Percentiles rank a stretch among this genome's conserved stretches.
Conservation (phyloP, 2,329 filamentous ascomycete species). For the Apiospora koreana region DNA sequence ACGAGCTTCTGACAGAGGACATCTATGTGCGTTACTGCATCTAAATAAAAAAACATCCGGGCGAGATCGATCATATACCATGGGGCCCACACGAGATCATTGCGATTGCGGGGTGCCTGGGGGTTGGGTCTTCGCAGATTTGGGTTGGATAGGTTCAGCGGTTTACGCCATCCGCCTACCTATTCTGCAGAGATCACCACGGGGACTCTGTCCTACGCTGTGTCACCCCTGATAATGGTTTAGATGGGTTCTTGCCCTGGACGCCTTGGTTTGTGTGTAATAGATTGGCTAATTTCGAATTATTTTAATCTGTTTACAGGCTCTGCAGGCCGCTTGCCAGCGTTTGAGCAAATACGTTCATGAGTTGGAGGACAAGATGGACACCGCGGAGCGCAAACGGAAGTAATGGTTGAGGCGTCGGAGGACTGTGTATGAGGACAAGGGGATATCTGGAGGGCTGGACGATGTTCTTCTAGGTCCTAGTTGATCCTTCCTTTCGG, state of each 20-base stretch:
- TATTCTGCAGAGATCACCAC: background rate
- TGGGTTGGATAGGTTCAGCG: background rate
- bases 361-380: slow-evolving; percentile 78
- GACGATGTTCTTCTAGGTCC: background rate
- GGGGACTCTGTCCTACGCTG: background rate
- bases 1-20: slow-evolving; percentile 91
- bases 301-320: slow-evolving; percentile 47
- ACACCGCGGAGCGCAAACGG: slow-evolving; percentile 64
- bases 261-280: background rate
- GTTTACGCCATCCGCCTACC: background rate
- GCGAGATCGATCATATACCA: slow-evolving; percentile 20
- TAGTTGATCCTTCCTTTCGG: background rate
- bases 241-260: background rate
- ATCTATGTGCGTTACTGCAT: slow-evolving; percentile 77
- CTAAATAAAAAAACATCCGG: slow-evolving; percentile 29
- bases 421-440: background rate
- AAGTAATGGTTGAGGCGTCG: slow-evolving; percentile 45
- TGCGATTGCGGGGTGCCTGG: slow-evolving; percentile 12
- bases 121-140: slow-evolving; percentile 8
- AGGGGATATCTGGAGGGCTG: background rate
- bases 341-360: slow-evolving; percentile 83
- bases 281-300: background rate
- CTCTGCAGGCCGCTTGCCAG: slow-evolving; percentile 84
- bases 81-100: slow-evolving; percentile 12
- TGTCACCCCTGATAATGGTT: background rate